These are phyloP conservation scores for Calonectria multiphialidica DNA, from an alignment of 2,329 filamentous ascomycete species.

Conservation along the genomic window DNA sequence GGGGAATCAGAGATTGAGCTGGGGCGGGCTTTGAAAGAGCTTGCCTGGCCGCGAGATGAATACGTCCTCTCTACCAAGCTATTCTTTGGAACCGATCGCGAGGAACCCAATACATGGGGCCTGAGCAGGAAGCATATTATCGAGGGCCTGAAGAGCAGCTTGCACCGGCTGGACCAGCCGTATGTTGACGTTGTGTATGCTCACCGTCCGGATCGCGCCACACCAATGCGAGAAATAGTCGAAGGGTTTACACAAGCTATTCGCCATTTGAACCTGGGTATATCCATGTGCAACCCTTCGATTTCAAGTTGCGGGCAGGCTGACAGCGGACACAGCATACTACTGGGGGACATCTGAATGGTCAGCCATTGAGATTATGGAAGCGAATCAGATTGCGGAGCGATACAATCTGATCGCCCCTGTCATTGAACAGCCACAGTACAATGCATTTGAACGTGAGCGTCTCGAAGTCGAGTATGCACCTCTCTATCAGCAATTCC, in stretches of 20 bases:
- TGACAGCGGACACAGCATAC: constrained; percentile 28
- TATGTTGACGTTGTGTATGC: constrained; percentile 45
- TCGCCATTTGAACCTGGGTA: constrained; percentile 39
- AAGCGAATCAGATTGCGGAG: constrained; percentile 67
- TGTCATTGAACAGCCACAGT: constrained; percentile 75
- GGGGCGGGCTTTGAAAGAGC: constrained; percentile 69
- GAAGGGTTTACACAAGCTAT: constrained; percentile 44
- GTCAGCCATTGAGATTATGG: constrained; percentile 74
- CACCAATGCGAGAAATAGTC: constrained; percentile 43
- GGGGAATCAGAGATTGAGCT: constrained; percentile 74
- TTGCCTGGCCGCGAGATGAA: constrained; percentile 70
- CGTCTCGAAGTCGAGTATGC: constrained; percentile 74
- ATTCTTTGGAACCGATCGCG: constrained; percentile 46
- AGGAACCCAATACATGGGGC: constrained; percentile 68
- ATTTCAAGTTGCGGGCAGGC: not conserved
- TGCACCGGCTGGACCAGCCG: constrained; percentile 40
- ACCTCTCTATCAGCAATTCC: constrained; percentile 68
- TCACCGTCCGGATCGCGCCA: constrained; percentile 40
- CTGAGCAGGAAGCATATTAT: constrained; percentile 76
- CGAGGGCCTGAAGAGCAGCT: constrained; percentile 54
- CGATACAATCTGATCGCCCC: constrained; percentile 72
- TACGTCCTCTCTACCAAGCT: constrained; percentile 64
- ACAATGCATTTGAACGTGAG: constrained; percentile 72
- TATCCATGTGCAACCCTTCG: not conserved
- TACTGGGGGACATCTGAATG: constrained; percentile 73